These are phyloP conservation scores for Quercus mongolica DNA, from an alignment of 306 rosid genomes.

Conservation along the genomic window DNA sequence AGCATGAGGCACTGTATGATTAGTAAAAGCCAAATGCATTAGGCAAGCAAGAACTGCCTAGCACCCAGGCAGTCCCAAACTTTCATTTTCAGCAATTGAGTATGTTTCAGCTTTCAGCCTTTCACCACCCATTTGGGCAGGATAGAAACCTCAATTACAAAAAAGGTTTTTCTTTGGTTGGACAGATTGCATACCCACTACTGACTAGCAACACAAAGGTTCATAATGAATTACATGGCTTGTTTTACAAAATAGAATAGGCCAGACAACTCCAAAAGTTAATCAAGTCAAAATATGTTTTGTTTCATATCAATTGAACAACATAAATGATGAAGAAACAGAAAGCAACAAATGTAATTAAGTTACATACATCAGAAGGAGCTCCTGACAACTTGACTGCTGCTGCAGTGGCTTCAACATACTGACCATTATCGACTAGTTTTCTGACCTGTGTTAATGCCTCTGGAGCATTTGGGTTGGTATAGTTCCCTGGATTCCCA, in stretches of 20 bases:
- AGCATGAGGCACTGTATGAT: background rate
- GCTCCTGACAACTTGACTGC: constrained; percentile 69
- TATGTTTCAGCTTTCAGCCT: background rate
- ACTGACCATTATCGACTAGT: constrained; percentile 68
- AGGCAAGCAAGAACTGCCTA: background rate
- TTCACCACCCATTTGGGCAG: background rate
- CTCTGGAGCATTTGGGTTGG: constrained; percentile 65
- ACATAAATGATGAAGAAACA: background rate
- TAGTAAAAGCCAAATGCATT: background rate
- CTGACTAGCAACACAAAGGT: background rate
- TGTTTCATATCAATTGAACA: background rate
- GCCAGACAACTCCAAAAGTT: background rate
- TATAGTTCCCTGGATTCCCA: constrained; percentile 71
- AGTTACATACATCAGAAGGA: constrained; percentile 59
- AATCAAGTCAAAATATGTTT: background rate
- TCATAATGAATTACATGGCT: background rate
- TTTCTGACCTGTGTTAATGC: constrained; percentile 69
- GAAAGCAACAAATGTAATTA: constrained; percentile 13
- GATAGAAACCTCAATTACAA: background rate
- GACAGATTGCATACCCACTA: background rate
- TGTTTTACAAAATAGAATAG: background rate
- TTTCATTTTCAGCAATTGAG: background rate
- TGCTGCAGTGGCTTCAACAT: constrained; percentile 64
- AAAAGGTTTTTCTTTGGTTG: background rate
- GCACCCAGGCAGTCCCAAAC: background rate